Evolutionary conservation across 208 protist species (phyloP).

Genomic region (Wallacemonas sp.): DNA sequence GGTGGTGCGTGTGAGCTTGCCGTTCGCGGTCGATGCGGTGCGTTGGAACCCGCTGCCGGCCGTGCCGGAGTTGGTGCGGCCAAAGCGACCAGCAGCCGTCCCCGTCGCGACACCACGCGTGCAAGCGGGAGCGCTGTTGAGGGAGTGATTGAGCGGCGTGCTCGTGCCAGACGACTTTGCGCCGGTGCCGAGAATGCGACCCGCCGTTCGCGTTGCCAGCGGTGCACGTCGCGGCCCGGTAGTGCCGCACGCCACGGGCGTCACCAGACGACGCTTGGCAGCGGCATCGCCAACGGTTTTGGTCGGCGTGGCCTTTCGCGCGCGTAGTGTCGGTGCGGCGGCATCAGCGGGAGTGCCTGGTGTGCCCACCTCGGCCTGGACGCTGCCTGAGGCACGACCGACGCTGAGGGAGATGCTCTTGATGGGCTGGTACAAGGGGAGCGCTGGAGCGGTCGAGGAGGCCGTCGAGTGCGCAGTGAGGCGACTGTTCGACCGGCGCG

Average conservation of each 20-base stretch:
- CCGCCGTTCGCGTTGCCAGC: conserved; percentile 37
- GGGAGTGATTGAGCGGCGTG: conserved; percentile 10
- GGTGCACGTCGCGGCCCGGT: conserved; percentile 8
- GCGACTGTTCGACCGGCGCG: background rate
- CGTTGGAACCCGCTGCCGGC: conserved; percentile 5
- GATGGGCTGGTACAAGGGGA: conserved; percentile 6
- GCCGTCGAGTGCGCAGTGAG: background rate
- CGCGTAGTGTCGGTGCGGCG: background rate
- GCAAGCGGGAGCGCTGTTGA: background rate
- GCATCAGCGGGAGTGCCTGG: no score
- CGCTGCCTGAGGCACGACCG: conserved; percentile 3
- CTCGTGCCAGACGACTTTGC: conserved; percentile 7
- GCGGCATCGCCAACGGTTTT: background rate
- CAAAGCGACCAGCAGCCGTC: conserved; percentile 5
- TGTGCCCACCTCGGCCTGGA: background rate
- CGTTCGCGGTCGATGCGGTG: conserved; percentile 9
- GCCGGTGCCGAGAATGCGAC: conserved; percentile 27
- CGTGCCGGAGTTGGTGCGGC: conserved; percentile 12
- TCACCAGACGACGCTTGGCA: no score
- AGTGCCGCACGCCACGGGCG: background rate
- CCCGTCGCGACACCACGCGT: background rate
- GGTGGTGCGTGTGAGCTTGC: conserved; percentile 92
- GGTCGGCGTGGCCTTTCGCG: background rate
- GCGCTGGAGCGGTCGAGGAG: background rate
- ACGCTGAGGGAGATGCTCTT: background rate